phyloP scores from a whole-genome alignment of 164 flowering plant genomes.

The Nymphaea thermarum region DNA sequence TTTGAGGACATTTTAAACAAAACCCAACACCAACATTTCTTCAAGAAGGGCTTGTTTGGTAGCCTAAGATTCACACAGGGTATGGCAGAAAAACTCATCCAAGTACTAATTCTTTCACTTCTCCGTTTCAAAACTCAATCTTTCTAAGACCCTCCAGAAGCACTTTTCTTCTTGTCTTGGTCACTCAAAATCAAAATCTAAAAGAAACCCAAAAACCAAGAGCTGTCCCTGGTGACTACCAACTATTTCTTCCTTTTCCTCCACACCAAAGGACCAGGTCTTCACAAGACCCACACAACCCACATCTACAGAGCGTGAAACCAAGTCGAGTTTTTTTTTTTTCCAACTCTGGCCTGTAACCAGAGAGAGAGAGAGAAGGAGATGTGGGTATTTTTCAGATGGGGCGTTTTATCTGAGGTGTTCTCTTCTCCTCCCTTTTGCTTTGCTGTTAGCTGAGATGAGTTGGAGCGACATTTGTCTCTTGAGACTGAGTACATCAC shows the following conservation, averaged over 20 bases:
- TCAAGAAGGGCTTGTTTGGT: slow-evolving; percentile 23
- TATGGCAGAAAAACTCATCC: slow-evolving; percentile 22
- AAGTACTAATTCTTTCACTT: not conserved
- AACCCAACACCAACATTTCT: slow-evolving; percentile 32
- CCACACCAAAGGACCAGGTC: not conserved
- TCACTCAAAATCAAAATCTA: not conserved
- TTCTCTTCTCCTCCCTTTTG: not conserved
- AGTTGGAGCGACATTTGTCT: not conserved
- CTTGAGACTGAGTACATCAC: not conserved
- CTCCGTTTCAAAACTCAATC: not conserved
- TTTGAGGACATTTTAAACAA: slow-evolving; percentile 46
- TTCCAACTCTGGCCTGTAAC: not conserved
- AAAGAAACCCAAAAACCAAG: not conserved
- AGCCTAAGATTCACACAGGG: slow-evolving; percentile 28
- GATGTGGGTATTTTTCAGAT: not conserved
- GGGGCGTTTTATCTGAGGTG: not conserved
- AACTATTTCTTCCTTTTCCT: not conserved
- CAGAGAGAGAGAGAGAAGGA: not conserved
- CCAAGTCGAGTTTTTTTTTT: not conserved
- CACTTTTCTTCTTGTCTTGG: not conserved
- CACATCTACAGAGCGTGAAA: not conserved
- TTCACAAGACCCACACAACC: not conserved
- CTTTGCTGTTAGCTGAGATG: not conserved
- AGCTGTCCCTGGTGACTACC: not conserved
- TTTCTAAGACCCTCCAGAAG: not conserved